Conservation (phyloP, 2,329 filamentous ascomycete genomes). For the Paramyrothecium sp. region DNA sequence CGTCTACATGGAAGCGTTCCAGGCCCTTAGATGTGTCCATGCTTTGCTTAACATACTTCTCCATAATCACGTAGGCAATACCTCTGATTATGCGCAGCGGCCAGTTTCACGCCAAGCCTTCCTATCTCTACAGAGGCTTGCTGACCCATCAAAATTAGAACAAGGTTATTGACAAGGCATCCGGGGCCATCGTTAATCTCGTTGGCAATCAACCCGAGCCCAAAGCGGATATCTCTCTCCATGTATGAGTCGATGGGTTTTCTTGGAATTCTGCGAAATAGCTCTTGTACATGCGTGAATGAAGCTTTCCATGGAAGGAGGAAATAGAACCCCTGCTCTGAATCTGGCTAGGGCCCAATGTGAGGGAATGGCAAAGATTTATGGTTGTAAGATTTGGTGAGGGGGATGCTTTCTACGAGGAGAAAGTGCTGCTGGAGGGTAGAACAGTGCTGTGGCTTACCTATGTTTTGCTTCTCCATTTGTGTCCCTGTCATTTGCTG, state of each 20-base stretch:
- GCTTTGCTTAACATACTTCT: slow-evolving; percentile 1
- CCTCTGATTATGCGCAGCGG: slow-evolving; percentile 1
- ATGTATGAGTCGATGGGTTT: background rate
- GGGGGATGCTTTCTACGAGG: too few species aligned
- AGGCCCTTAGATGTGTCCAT: background rate
- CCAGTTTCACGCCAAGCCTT: background rate
- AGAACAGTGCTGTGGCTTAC: background rate
- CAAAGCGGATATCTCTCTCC: background rate
- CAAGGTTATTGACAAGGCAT: background rate
- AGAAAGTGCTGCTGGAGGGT: too few species aligned
- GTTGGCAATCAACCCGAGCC: background rate
- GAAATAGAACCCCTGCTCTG: background rate
- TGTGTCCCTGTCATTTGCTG: background rate
- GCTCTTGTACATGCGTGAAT: background rate
- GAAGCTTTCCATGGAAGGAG: background rate
- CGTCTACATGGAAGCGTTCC: background rate
- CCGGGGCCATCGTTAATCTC: slow-evolving; percentile 1
- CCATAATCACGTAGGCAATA: slow-evolving; percentile 2
- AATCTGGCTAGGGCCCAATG: background rate
- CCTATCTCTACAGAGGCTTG: background rate
- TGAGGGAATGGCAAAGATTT: background rate
- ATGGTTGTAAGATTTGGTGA: background rate
- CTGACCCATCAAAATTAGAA: background rate
- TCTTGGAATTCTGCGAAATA: background rate
- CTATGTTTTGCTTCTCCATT: background rate